Percentiles rank a stretch among this genome's conserved stretches.
Conservation (phyloP, 75 land plant species). For the Picea sitchensis region DNA sequence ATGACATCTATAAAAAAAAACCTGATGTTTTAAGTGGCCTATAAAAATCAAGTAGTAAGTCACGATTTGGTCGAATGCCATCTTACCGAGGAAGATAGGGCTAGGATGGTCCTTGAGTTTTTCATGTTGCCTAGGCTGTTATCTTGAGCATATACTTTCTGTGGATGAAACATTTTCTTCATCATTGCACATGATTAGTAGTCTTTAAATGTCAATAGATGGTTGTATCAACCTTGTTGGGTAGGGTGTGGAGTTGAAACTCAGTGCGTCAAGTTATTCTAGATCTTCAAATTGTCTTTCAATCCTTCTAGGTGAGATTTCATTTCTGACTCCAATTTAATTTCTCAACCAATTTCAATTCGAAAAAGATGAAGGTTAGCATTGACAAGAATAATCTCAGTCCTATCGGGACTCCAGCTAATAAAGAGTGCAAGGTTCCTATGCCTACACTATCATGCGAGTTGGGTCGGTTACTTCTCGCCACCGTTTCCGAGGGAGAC, state of each 20-base stretch:
- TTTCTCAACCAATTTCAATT: not conserved
- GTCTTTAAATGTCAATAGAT: not conserved
- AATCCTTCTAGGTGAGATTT: not conserved
- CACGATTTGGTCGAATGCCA: not conserved
- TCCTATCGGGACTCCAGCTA: too few species aligned
- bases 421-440: too few species aligned
- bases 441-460: too few species aligned
- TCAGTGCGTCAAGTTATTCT: not conserved
- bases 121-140: not conserved
- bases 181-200: not conserved
- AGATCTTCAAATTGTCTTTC: conserved; percentile 5
- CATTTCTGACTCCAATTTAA: not conserved
- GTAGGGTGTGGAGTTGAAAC: not conserved
- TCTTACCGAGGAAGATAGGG: not conserved
- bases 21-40: too few species aligned
- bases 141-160: not conserved
- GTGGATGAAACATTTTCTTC: not conserved
- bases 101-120: not conserved
- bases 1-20: too few species aligned
- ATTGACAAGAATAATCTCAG: too few species aligned
- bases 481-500: too few species aligned
- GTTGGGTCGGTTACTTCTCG: too few species aligned
- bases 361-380: too few species aligned
- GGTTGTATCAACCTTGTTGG: not conserved
- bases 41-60: too few species aligned